Evolutionary conservation across 2,329 filamentous ascomycete species (phyloP).

Genomic region (Plectosphaerella plurivora): DNA sequence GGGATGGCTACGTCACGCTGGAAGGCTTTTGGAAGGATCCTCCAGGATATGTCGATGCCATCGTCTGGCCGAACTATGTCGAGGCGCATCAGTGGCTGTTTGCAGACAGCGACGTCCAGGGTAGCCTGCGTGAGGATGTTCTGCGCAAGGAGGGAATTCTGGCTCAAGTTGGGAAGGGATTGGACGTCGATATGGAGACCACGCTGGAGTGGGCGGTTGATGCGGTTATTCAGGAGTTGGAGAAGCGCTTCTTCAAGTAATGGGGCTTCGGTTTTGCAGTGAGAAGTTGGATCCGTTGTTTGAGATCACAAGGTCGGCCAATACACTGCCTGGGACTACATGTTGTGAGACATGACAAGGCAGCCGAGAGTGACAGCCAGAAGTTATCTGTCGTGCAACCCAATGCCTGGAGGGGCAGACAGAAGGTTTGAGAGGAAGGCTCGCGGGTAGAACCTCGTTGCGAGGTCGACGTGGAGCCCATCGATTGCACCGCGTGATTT

Average conservation of each 20-base stretch:
- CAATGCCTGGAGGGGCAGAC: too few relatives aligned
- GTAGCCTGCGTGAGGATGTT: slow-evolving; percentile 41
- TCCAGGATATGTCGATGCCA: slow-evolving; percentile 85
- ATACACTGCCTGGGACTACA: too few relatives aligned
- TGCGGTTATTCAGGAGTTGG: slow-evolving; percentile 46
- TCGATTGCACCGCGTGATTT: too few relatives aligned
- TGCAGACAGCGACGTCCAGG: slow-evolving; percentile 61
- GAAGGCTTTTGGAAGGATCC: slow-evolving; percentile 96
- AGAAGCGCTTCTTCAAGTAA: slow-evolving; percentile 16
- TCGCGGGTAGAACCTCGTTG: too few relatives aligned
- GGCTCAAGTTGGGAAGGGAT: slow-evolving; percentile 39
- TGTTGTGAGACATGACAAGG: too few relatives aligned
- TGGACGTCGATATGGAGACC: slow-evolving; percentile 55
- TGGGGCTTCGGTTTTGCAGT: neutral
- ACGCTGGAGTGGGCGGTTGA: slow-evolving; percentile 67
- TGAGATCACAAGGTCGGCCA: neutral
- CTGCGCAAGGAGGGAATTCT: slow-evolving; percentile 38
- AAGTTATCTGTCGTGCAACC: too few relatives aligned
- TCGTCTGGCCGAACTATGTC: slow-evolving; percentile 96
- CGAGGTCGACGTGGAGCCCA: too few relatives aligned
- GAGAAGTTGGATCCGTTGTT: neutral
- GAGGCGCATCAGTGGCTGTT: slow-evolving; percentile 80
- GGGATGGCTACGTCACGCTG: slow-evolving; percentile 73
- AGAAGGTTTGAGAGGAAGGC: too few relatives aligned
- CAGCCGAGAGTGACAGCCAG: too few relatives aligned